phyloP scores from a whole-genome alignment of 2,329 filamentous ascomycete genomes.

The Chrysoporthe deuterocubensis region DNA sequence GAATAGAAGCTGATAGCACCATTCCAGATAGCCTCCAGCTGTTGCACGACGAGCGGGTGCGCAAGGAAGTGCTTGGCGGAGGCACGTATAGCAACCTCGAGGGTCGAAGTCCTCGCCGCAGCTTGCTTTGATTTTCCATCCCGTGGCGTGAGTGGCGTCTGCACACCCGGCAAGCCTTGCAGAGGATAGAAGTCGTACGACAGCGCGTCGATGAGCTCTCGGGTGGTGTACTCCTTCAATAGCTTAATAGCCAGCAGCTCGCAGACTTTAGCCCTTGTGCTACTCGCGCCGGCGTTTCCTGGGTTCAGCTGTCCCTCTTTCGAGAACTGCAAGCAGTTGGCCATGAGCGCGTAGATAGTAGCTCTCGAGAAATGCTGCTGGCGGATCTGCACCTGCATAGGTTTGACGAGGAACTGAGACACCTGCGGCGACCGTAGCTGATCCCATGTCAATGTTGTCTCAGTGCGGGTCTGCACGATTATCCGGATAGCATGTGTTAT shows the following conservation, averaged over 20 bases:
- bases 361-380: slow-evolving; percentile 82
- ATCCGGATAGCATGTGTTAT: slow-evolving; percentile 89
- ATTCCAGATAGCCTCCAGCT: slow-evolving; percentile 97
- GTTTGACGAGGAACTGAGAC: slow-evolving; percentile 93
- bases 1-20: slow-evolving; percentile 95
- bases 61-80: slow-evolving; percentile 92
- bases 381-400: slow-evolving; percentile 88
- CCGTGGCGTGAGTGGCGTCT: slow-evolving; percentile 43
- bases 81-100: slow-evolving; percentile 91
- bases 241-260: slow-evolving; percentile 89
- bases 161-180: slow-evolving; percentile 69
- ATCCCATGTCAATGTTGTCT: slow-evolving; percentile 93
- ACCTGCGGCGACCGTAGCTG: slow-evolving; percentile 94
- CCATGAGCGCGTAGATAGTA: slow-evolving; percentile 87
- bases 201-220: slow-evolving; percentile 90
- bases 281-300: slow-evolving; percentile 81
- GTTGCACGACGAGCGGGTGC: slow-evolving; percentile 88
- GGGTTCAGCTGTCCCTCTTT: slow-evolving; percentile 85
- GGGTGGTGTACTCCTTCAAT: slow-evolving; percentile 84
- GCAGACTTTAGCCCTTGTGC: slow-evolving; percentile 84
- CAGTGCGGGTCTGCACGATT: slow-evolving; percentile 81
- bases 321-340: slow-evolving; percentile 90
- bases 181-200: slow-evolving; percentile 95
- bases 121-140: slow-evolving; percentile 54
- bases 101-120: slow-evolving; percentile 80